Conservation (phyloP, 192 early-diverging fungal genomes). For the Entomortierella beljakovae region DNA sequence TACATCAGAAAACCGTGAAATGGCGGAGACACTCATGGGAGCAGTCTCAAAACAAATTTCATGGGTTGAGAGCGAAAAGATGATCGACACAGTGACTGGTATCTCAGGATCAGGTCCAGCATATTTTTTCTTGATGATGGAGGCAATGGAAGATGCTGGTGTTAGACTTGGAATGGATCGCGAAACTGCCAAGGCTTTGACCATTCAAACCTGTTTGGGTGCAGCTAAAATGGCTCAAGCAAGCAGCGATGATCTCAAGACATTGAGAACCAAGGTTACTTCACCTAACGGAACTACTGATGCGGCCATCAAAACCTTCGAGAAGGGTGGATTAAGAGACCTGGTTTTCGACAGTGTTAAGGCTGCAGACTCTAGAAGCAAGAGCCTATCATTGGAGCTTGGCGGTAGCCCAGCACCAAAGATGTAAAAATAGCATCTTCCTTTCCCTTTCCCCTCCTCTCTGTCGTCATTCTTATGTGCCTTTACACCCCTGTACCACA, state of each 20-base stretch:
- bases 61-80: conserved; percentile 82
- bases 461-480: too few relatives aligned
- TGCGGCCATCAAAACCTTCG: conserved; percentile 85
- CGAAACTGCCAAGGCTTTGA: conserved; percentile 81
- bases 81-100: conserved; percentile 90
- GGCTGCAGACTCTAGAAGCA: conserved; percentile 76
- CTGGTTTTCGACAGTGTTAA: conserved; percentile 67
- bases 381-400: conserved; percentile 56
- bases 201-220: conserved; percentile 92
- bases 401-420: conserved; percentile 7
- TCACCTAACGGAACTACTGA: conserved; percentile 94
- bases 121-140: conserved; percentile 95
- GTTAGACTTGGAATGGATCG: conserved; percentile 77
- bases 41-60: conserved; percentile 84
- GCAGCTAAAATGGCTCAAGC: conserved; percentile 87
- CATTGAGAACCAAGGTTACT: conserved; percentile 90
- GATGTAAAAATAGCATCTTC: not conserved
- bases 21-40: conserved; percentile 75
- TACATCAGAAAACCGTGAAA: conserved; percentile 66
- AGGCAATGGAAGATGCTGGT: conserved; percentile 87
- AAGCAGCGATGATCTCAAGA: conserved; percentile 73
- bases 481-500: too few relatives aligned
- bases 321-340: conserved; percentile 67
- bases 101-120: conserved; percentile 95
- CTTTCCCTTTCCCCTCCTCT: too few relatives aligned